Conservation (phyloP, 2,329 filamentous ascomycete genomes). For the Pestalotiopsis sp. region DNA sequence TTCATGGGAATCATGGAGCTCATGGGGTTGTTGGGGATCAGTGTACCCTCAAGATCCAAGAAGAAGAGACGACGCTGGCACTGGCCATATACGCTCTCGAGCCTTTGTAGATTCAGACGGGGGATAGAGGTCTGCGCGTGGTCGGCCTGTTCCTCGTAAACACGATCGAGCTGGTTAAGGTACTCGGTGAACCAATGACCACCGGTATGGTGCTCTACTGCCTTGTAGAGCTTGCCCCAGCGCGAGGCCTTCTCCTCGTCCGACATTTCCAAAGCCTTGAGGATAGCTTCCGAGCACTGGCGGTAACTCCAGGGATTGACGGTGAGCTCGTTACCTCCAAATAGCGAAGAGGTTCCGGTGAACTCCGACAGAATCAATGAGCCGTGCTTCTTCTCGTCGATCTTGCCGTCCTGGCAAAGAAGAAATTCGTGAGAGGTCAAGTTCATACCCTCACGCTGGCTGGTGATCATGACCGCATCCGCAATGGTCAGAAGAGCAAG, state of each 20-base stretch:
- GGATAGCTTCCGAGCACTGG: slow-evolving; percentile 83
- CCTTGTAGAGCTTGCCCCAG: slow-evolving; percentile 72
- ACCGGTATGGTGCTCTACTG: slow-evolving; percentile 80
- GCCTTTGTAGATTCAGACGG: slow-evolving; percentile 68
- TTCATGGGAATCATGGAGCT: slow-evolving; percentile 83
- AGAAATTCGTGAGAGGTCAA: slow-evolving; percentile 92
- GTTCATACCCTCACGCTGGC: slow-evolving; percentile 96
- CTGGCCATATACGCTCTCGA: slow-evolving; percentile 66
- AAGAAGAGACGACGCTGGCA: slow-evolving; percentile 77
- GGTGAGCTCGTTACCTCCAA: slow-evolving; percentile 75
- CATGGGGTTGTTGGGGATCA: slow-evolving; percentile 84
- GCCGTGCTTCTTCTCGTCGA: slow-evolving; percentile 74
- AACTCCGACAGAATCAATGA: slow-evolving; percentile 94
- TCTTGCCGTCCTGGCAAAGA: slow-evolving; percentile 84
- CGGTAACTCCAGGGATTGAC: slow-evolving; percentile 97
- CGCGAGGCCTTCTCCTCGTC: slow-evolving; percentile 71
- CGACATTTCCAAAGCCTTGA: slow-evolving; percentile 77
- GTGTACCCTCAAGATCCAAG: slow-evolving; percentile 89
- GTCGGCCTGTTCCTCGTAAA: slow-evolving; percentile 80
- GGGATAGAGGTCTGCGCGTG: slow-evolving; percentile 86
- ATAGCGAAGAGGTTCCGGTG: slow-evolving; percentile 85
- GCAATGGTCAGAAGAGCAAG: slow-evolving; percentile 88
- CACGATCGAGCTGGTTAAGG: slow-evolving; percentile 66
- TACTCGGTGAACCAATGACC: slow-evolving; percentile 84
- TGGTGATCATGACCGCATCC: slow-evolving; percentile 91